Percentiles rank a stretch among this genome's conserved stretches.
These are phyloP conservation scores for Xylariaceae sp. DNA, from an alignment of 2,329 filamentous ascomycete genomes.

Conservation along the genomic window DNA sequence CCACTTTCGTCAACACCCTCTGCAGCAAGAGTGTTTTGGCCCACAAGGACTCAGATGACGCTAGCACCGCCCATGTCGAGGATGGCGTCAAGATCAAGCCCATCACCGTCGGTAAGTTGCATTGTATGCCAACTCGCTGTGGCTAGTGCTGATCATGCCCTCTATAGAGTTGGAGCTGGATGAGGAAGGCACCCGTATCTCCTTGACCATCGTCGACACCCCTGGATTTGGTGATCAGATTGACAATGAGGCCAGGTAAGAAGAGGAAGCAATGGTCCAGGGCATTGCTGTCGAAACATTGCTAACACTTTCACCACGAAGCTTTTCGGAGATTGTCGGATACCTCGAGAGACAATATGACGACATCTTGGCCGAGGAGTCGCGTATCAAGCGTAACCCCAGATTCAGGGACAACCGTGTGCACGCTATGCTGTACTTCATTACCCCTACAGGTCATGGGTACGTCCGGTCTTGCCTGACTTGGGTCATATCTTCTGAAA, in stretches of 20 bases:
- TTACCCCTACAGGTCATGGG: constrained; percentile 95
- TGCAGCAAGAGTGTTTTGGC: constrained; percentile 89
- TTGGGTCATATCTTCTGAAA: background rate
- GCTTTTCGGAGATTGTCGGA: constrained; percentile 95
- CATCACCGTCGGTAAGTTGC: constrained; percentile 79
- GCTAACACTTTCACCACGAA: constrained; percentile 32
- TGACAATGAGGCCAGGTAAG: constrained; percentile 94
- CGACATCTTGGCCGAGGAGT: constrained; percentile 98
- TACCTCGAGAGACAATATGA: constrained; percentile 99
- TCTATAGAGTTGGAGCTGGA: constrained; percentile 93
- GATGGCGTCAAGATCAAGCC: constrained; percentile 99
- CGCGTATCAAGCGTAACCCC: constrained; percentile 99
- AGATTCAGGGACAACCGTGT: constrained; percentile 99
- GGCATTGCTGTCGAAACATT: constrained; percentile 1
- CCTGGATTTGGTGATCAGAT: constrained; percentile 98
- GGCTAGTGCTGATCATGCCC: constrained; percentile 20
- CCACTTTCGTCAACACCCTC: constrained; percentile 98
- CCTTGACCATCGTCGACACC: constrained; percentile 96
- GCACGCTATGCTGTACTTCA: constrained; percentile 97
- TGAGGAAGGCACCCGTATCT: constrained; percentile 97
- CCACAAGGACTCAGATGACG: constrained; percentile 90
- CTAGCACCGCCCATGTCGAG: constrained; percentile 81
- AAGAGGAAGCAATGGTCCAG: background rate
- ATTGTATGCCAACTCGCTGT: background rate
- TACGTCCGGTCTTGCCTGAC: too few species aligned